Conservation (phyloP, 495 filamentous ascomycete species). For the Neurospora sp. region DNA sequence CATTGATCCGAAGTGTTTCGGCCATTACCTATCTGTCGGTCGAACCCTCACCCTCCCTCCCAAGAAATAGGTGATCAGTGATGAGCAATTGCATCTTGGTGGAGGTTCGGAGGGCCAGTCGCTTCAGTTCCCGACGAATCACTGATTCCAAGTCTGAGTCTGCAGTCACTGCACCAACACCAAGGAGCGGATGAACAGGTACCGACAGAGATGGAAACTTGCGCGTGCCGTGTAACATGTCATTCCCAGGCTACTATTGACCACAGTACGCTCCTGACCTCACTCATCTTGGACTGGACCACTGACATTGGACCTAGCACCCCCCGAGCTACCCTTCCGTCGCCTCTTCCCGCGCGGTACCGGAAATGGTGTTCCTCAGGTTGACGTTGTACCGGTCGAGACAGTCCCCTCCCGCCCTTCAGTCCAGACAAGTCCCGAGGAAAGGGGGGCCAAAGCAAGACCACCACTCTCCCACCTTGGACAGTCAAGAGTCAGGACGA, state of each 20-base stretch:
- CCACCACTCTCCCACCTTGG: not conserved
- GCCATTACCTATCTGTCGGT: not conserved
- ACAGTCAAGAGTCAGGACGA: not conserved
- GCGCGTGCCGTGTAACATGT: not conserved
- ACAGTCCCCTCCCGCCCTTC: not conserved
- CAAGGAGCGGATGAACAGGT: not conserved
- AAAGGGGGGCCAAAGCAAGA: not conserved
- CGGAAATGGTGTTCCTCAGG: slow-evolving; percentile 1
- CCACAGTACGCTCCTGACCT: not conserved
- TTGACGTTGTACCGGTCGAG: slow-evolving; percentile 5
- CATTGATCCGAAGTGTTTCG: not conserved
- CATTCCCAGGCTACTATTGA: not conserved
- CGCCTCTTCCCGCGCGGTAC: slow-evolving; percentile 22
- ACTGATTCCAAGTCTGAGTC: not conserved
- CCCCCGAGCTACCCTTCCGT: slow-evolving; percentile 1
- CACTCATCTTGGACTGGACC: not conserved
- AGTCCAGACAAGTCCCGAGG: not conserved
- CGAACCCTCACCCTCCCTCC: not conserved
- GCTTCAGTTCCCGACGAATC: not conserved
- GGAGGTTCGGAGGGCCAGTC: not conserved
- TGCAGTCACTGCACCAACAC: not conserved
- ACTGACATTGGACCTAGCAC: not conserved
- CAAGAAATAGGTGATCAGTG: not conserved
- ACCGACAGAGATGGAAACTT: not conserved
- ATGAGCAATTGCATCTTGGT: not conserved